phyloP scores from a whole-genome alignment of 495 filamentous ascomycete genomes.

The Clavariopsis aquatica region DNA sequence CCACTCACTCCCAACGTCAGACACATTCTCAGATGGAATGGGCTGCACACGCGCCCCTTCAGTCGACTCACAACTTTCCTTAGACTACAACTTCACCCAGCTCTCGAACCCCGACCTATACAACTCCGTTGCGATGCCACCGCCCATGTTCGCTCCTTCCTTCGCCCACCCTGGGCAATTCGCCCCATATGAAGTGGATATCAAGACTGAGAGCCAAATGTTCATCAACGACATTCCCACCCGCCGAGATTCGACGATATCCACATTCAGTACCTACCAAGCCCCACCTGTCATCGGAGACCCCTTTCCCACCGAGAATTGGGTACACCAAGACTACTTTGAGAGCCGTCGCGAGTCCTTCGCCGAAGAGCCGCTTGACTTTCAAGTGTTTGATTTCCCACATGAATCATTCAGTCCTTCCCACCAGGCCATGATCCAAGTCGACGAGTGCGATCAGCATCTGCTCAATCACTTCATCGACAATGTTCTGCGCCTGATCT shows the following conservation, averaged over 20 bases:
- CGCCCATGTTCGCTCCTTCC: conserved; percentile 44
- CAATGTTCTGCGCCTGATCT: conserved; percentile 82
- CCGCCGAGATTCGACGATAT: conserved; percentile 76
- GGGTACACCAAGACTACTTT: conserved; percentile 74
- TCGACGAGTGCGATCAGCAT: conserved; percentile 84
- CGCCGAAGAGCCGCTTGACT: conserved; percentile 65
- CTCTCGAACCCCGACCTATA: conserved; percentile 47
- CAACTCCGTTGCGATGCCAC: conserved; percentile 44
- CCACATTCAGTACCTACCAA: conserved; percentile 82
- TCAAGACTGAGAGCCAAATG: conserved; percentile 92
- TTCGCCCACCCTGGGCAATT: conserved; percentile 52
- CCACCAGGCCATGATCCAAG: conserved; percentile 71
- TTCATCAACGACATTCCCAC: conserved; percentile 89
- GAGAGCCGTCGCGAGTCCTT: conserved; percentile 61
- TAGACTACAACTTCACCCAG: conserved; percentile 74
- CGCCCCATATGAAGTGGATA: conserved; percentile 88
- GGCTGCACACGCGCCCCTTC: conserved; percentile 72
- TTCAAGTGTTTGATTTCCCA: conserved; percentile 75
- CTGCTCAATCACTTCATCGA: conserved; percentile 91
- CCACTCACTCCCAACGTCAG: conserved; percentile 78
- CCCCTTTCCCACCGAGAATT: conserved; percentile 66
- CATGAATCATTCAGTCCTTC: conserved; percentile 57
- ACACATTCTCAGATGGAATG: conserved; percentile 71
- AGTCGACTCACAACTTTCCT: conserved; percentile 72
- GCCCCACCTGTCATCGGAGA: conserved; percentile 67